phyloP scores from a whole-genome alignment of 2,329 filamentous ascomycete genomes.

The Aspergillus piperis region DNA sequence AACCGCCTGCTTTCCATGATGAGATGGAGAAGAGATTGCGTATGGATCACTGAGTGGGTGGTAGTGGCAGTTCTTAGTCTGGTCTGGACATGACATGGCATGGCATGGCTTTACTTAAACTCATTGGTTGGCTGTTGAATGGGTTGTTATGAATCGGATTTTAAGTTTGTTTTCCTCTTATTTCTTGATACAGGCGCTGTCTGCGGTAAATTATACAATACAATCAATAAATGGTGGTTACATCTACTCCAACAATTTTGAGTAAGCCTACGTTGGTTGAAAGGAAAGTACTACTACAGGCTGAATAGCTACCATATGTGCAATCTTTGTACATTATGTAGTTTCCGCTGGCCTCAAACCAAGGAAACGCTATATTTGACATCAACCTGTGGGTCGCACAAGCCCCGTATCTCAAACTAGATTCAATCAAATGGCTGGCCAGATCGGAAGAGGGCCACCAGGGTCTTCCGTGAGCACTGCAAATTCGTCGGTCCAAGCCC shows the following conservation, averaged over 20 bases:
- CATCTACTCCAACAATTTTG: fast-evolving
- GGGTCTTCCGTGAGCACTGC: constrained; percentile 2
- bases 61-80: too few relatives aligned
- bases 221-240: not conserved
- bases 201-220: not conserved
- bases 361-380: constrained; percentile 2
- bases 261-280: too few relatives aligned
- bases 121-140: not conserved
- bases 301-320: constrained; percentile 6
- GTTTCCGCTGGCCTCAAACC: not conserved
- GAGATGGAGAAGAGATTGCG: constrained; percentile 93
- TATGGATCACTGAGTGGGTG: constrained; percentile 57
- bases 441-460: not conserved
- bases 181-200: not conserved
- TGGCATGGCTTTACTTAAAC: too few relatives aligned
- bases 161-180: too few relatives aligned
- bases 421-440: constrained; percentile 1
- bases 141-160: not conserved
- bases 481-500: constrained; percentile 1
- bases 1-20: constrained; percentile 74
- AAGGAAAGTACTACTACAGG: not conserved
- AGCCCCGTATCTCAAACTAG: not conserved
- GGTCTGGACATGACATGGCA: not conserved
- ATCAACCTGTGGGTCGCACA: constrained; percentile 1
- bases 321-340: constrained; percentile 11